Percentiles rank a stretch among this genome's conserved stretches.
Evolutionary conservation across 495 filamentous ascomycete genomes (phyloP).

Genomic region (Talaromyces proteolyticus): DNA sequence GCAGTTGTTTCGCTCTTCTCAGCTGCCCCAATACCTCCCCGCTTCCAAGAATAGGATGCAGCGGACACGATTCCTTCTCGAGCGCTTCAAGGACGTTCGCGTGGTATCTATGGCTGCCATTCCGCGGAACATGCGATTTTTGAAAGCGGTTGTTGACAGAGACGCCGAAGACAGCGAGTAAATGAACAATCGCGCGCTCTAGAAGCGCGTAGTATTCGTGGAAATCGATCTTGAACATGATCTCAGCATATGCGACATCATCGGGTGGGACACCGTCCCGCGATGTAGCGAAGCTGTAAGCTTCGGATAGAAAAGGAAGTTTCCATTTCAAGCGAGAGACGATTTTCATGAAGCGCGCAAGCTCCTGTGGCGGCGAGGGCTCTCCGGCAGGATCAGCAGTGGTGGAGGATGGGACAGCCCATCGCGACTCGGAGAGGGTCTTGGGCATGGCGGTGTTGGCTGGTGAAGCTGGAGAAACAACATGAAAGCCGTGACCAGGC

Average conservation of each 20-base stretch:
- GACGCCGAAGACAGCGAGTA: conserved; percentile 52
- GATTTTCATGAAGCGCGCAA: conserved; percentile 51
- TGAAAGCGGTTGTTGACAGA: conserved; percentile 18
- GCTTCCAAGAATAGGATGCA: conserved; percentile 42
- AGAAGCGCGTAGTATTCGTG: conserved; percentile 64
- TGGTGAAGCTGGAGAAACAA: no score
- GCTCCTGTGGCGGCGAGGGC: conserved; percentile 32
- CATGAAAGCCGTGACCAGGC: no score
- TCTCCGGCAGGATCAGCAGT: background rate
- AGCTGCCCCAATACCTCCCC: conserved; percentile 42
- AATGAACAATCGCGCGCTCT: conserved; percentile 57
- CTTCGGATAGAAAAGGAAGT: conserved; percentile 47
- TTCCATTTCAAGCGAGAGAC: conserved; percentile 55
- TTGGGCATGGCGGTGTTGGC: background rate
- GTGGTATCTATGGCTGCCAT: conserved; percentile 48
- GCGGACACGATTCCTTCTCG: conserved; percentile 39
- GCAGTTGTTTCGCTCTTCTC: conserved; percentile 54
- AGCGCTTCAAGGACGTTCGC: conserved; percentile 57
- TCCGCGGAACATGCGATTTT: background rate
- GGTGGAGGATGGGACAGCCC: conserved; percentile 4
- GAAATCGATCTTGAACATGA: conserved; percentile 68
- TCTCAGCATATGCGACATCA: conserved; percentile 36
- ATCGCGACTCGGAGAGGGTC: conserved; percentile 2
- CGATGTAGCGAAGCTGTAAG: conserved; percentile 41
- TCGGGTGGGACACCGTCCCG: conserved; percentile 9